phyloP scores from a whole-genome alignment of 2,329 filamentous ascomycete genomes.

The Coniochaeta pulveracea region DNA sequence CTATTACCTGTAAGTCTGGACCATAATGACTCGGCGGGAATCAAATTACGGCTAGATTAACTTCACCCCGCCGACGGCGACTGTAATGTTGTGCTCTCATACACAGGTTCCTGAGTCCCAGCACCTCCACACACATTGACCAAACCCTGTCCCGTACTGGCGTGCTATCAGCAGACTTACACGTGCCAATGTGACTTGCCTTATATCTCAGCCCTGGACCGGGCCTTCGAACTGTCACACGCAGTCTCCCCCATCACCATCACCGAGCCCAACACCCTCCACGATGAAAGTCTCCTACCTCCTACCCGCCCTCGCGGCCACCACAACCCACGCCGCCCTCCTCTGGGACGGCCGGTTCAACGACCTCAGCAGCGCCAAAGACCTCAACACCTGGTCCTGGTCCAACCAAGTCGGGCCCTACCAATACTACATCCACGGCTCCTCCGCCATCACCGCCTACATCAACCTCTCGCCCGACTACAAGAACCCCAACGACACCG shows the following conservation, averaged over 20 bases:
- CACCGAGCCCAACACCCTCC: conserved; percentile 3
- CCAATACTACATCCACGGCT: conserved; percentile 68
- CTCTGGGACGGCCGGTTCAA: conserved; percentile 58
- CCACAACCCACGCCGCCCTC: conserved; percentile 13
- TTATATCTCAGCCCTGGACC: background rate
- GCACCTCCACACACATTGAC: background rate
- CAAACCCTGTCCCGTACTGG: too few relatives aligned
- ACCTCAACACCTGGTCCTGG: conserved; percentile 54
- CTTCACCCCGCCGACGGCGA: too few relatives aligned
- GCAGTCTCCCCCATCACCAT: background rate
- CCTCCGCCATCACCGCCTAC: conserved; percentile 42
- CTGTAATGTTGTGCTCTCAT: too few relatives aligned
- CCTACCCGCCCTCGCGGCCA: conserved; percentile 10
- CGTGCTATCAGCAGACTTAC: too few relatives aligned
- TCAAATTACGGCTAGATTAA: too few relatives aligned
- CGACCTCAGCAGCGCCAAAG: conserved; percentile 37
- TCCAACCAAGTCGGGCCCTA: conserved; percentile 58
- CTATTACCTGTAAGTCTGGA: background rate
- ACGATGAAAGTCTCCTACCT: conserved; percentile 9
- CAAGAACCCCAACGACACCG: conserved; percentile 55
- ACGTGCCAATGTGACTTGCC: background rate
- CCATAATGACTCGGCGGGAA: too few relatives aligned
- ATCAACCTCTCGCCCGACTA: conserved; percentile 46
- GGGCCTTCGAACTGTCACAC: background rate
- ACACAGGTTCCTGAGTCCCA: background rate